phyloP scores from a whole-genome alignment of 2,329 filamentous ascomycete species.

The Coniella lustricola region DNA sequence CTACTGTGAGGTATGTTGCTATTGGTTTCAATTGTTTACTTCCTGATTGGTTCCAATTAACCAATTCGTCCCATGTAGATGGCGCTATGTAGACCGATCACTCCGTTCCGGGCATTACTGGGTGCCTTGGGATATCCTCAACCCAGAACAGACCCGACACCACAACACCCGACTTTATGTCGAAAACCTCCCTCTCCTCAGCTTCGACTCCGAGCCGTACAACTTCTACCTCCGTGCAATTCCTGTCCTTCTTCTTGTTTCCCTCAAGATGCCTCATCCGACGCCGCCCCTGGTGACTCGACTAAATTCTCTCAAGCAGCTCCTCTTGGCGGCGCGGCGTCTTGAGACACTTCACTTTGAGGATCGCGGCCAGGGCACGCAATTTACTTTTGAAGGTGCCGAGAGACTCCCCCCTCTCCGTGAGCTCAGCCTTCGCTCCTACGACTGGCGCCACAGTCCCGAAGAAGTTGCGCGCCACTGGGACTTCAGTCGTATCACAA shows the following conservation, averaged over 20 bases:
- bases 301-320: constrained; percentile 34
- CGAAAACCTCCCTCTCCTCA: constrained; percentile 34
- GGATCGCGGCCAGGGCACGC: constrained; percentile 38
- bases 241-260: constrained; percentile 31
- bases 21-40: neutral
- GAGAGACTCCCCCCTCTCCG: constrained; percentile 38
- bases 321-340: constrained; percentile 30
- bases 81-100: constrained; percentile 30
- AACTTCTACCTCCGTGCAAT: constrained; percentile 32
- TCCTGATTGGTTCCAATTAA: neutral
- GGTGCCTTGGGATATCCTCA: constrained; percentile 33
- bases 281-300: constrained; percentile 34
- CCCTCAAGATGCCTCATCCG: constrained; percentile 33
- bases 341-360: constrained; percentile 36
- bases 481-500: constrained; percentile 37
- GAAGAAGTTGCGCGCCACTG: constrained; percentile 35
- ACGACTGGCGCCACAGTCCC: constrained; percentile 40
- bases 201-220: constrained; percentile 27
- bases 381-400: constrained; percentile 31
- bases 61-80: constrained; percentile 22
- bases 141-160: constrained; percentile 23
- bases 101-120: constrained; percentile 25
- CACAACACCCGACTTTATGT: constrained; percentile 30
- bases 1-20: constrained; percentile 31
- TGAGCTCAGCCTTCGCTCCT: constrained; percentile 36